Conservation (phyloP, 768 basidiomycete species). For the Sarcodon sp. region DNA sequence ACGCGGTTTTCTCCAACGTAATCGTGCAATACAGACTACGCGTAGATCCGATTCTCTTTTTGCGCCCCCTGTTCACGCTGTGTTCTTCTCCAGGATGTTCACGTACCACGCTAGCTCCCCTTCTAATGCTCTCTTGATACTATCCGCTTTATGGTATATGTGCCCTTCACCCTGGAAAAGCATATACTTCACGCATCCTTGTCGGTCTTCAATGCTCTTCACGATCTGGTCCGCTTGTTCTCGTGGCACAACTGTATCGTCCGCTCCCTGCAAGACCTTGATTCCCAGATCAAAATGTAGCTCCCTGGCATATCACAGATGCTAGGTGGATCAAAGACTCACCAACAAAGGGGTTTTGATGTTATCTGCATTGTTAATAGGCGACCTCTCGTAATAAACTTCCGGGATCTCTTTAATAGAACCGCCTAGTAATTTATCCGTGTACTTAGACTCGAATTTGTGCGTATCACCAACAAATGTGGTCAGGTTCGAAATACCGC, state of each 20-base stretch:
- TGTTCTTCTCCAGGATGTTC: conserved; percentile 19
- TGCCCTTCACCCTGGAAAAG: conserved; percentile 56
- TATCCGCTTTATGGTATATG: conserved; percentile 45
- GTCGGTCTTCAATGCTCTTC: conserved; percentile 32
- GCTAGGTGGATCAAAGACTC: conserved; percentile 11
- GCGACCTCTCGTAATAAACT: conserved; percentile 47
- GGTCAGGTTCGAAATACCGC: conserved; percentile 53
- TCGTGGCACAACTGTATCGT: conserved; percentile 55
- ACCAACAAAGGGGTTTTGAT: conserved; percentile 58
- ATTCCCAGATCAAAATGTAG: not conserved
- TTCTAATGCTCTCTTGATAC: conserved; percentile 38
- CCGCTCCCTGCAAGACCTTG: conserved; percentile 58
- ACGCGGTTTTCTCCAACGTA: too few species aligned
- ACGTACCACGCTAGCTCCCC: conserved; percentile 43
- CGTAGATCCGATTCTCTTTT: too few species aligned
- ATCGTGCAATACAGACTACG: too few species aligned
- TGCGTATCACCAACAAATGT: conserved; percentile 51
- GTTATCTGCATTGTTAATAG: conserved; percentile 44
- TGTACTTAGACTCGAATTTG: conserved; percentile 54
- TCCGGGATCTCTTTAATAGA: conserved; percentile 36
- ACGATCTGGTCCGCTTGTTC: conserved; percentile 50
- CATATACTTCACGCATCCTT: conserved; percentile 44
- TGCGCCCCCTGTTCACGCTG: too few species aligned
- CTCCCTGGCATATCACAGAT: not conserved
- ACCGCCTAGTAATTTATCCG: conserved; percentile 54